These are phyloP conservation scores for Verticillium isaacii DNA, from an alignment of 2,329 filamentous ascomycete species.

Conservation along the genomic window DNA sequence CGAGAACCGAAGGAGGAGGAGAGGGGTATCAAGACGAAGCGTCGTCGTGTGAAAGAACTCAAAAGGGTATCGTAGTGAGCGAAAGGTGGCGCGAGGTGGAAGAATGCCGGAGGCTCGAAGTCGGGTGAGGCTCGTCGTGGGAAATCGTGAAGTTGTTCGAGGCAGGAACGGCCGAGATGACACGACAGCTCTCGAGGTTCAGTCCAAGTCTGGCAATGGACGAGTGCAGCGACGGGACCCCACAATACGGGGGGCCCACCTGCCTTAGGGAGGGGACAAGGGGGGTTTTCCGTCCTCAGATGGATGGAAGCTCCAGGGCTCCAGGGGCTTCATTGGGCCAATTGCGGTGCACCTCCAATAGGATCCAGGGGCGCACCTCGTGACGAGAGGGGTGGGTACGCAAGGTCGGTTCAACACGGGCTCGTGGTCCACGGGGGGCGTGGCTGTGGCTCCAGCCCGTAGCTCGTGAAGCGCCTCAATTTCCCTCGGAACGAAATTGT, in stretches of 20 bases:
- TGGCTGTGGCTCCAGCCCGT: neutral
- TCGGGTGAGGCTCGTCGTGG: neutral
- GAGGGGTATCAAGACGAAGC: neutral
- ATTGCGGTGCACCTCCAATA: neutral
- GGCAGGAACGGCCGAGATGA: neutral
- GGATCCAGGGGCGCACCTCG: neutral
- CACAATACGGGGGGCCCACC: neutral
- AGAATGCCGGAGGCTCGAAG: neutral
- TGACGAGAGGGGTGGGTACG: neutral
- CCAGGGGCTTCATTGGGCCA: neutral
- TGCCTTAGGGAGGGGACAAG: neutral
- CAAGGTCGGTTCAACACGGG: neutral
- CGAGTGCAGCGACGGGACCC: neutral
- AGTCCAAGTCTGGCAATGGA: neutral
- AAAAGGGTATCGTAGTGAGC: neutral
- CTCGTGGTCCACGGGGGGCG: neutral
- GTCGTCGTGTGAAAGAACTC: neutral
- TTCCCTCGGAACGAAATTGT: conserved; percentile 1
- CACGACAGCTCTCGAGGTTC: neutral
- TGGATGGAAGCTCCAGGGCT: neutral
- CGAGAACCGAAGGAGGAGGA: neutral
- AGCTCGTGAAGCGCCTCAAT: conserved; percentile 1
- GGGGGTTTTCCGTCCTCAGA: neutral
- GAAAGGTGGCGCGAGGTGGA: neutral
- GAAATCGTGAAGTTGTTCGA: neutral